These are phyloP conservation scores for Hymenoscyphus occultus DNA, from an alignment of 2,329 filamentous ascomycete species.

Conservation along the genomic window DNA sequence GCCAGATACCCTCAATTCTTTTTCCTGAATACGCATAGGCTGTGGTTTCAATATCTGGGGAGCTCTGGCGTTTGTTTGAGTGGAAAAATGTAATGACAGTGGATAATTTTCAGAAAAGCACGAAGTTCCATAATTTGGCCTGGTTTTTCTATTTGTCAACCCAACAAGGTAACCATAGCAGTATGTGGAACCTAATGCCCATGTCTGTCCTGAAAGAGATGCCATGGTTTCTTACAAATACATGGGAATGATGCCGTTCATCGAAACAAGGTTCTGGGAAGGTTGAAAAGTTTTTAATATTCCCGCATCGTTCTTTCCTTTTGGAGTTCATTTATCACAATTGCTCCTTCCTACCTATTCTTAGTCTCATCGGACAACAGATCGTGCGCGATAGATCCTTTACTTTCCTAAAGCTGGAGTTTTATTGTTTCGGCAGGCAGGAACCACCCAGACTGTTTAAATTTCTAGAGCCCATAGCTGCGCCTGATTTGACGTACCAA, in stretches of 20 bases:
- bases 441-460: not conserved
- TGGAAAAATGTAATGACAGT: constrained; percentile 3
- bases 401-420: not conserved
- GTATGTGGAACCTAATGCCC: too few relatives aligned
- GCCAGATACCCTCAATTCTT: constrained; percentile 22
- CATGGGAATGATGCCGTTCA: too few relatives aligned
- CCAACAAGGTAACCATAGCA: too few relatives aligned
- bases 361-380: too few relatives aligned
- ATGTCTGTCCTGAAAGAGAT: not conserved
- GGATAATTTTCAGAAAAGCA: not conserved
- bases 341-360: too few relatives aligned
- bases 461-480: not conserved
- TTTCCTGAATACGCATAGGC: not conserved
- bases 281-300: too few relatives aligned
- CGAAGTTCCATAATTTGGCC: not conserved
- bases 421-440: not conserved
- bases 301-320: too few relatives aligned
- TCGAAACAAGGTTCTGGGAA: too few relatives aligned
- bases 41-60: not conserved
- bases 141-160: not conserved
- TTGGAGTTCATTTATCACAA: too few relatives aligned
- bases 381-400: too few relatives aligned
- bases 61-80: not conserved
- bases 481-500: not conserved
- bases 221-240: too few relatives aligned